Conservation (phyloP, 164 flowering plant genomes). For the Saururus chinensis region DNA sequence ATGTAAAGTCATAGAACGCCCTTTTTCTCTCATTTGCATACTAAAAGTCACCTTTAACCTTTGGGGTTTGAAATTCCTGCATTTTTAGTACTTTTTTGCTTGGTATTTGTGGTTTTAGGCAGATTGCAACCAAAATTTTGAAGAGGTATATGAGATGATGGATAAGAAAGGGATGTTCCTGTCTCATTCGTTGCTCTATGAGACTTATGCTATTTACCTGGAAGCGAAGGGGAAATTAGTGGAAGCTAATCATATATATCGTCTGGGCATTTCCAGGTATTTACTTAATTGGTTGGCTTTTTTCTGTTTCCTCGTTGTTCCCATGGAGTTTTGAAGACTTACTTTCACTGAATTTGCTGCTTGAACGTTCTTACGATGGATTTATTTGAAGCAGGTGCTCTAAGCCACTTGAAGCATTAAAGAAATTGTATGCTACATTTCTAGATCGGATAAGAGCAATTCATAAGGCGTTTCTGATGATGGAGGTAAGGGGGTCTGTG, state of each 20-base stretch:
- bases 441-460: conserved; percentile 20
- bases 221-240: conserved; percentile 56
- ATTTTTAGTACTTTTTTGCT: neutral
- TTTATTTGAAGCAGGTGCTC: conserved; percentile 48
- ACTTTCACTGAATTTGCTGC: neutral
- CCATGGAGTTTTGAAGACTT: neutral
- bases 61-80: neutral
- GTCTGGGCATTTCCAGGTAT: conserved; percentile 67
- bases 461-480: neutral
- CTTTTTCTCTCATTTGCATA: too few species aligned
- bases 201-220: conserved; percentile 50
- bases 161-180: conserved; percentile 38
- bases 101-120: conserved; percentile 26
- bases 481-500: neutral
- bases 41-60: too few species aligned
- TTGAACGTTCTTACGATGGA: neutral
- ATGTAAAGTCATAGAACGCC: conserved; percentile 29
- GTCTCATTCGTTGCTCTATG: conserved; percentile 45
- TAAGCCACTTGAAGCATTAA: conserved; percentile 51
- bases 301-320: too few species aligned
- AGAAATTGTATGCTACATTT: conserved; percentile 44
- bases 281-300: neutral
- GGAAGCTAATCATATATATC: conserved; percentile 55
- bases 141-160: conserved; percentile 42
- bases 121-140: conserved; percentile 44